Conservation (phyloP, 805 yeast species). For the Metschnikowia drakensbergensis region DNA sequence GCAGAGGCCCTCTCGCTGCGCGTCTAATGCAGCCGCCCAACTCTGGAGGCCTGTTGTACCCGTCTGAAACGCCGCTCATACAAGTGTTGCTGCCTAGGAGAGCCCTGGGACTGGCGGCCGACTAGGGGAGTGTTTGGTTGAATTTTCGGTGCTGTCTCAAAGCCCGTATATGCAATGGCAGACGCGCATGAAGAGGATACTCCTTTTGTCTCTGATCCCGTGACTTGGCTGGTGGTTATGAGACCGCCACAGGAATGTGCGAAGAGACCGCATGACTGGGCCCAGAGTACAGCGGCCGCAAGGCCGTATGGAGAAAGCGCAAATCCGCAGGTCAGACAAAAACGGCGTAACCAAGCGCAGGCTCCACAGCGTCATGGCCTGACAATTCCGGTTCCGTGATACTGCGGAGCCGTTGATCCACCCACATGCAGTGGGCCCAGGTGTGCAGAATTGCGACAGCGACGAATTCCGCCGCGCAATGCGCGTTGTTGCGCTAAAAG, state of each 20-base stretch:
- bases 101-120: too few species aligned
- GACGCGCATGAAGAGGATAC: not conserved
- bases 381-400: not conserved
- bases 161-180: not conserved
- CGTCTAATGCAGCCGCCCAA: constrained; percentile 5
- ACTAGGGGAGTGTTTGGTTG: too few species aligned
- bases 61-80: not conserved
- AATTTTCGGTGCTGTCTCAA: too few species aligned
- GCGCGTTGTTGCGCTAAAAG: not conserved
- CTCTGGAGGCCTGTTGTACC: not conserved
- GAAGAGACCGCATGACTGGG: not conserved
- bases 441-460: not conserved
- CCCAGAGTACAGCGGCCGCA: not conserved
- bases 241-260: not conserved
- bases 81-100: not conserved
- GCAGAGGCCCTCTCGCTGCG: constrained; percentile 2
- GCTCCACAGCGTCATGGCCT: not conserved
- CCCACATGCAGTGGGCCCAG: not conserved
- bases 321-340: not conserved
- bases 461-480: not conserved
- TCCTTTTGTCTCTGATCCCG: not conserved
- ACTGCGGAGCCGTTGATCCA: not conserved
- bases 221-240: constrained; percentile 1
- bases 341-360: not conserved
- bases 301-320: not conserved